Conservation (phyloP, 805 yeast species). For the Wickerhamiella cacticola region DNA sequence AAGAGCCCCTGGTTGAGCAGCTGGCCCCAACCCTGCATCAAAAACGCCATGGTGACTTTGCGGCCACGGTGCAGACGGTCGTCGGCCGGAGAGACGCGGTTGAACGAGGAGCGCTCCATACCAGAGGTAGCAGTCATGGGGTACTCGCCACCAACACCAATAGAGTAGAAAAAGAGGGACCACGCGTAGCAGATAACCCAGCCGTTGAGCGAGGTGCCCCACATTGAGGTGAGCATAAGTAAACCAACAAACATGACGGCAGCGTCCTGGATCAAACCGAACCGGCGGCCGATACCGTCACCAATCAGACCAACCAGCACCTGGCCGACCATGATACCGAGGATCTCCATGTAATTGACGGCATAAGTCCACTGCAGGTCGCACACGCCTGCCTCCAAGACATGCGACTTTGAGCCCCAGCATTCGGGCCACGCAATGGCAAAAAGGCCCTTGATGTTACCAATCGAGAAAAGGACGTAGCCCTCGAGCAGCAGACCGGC, state of each 20-base stretch:
- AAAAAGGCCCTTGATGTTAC: constrained; percentile 28
- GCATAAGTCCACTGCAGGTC: constrained; percentile 29
- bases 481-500: constrained; percentile 32
- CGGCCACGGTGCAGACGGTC: constrained; percentile 33
- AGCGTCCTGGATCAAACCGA: constrained; percentile 49
- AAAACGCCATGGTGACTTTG: constrained; percentile 28
- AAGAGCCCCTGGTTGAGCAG: constrained; percentile 26
- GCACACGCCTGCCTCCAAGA: constrained; percentile 21
- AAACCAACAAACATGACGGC: constrained; percentile 47
- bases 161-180: constrained; percentile 38
- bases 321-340: constrained; percentile 51
- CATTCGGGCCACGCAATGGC: constrained; percentile 30
- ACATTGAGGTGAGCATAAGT: constrained; percentile 45
- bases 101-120: constrained; percentile 41
- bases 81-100: constrained; percentile 24
- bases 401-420: constrained; percentile 23
- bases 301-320: constrained; percentile 44
- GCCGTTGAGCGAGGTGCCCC: constrained; percentile 44
- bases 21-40: constrained; percentile 30
- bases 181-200: constrained; percentile 41
- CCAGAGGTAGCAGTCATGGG: constrained; percentile 54
- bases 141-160: constrained; percentile 57
- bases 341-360: constrained; percentile 29
- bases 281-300: constrained; percentile 49
- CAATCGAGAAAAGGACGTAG: constrained; percentile 31